Conservation (phyloP, 192 early-diverging fungal genomes). For the Dispira simplex region DNA sequence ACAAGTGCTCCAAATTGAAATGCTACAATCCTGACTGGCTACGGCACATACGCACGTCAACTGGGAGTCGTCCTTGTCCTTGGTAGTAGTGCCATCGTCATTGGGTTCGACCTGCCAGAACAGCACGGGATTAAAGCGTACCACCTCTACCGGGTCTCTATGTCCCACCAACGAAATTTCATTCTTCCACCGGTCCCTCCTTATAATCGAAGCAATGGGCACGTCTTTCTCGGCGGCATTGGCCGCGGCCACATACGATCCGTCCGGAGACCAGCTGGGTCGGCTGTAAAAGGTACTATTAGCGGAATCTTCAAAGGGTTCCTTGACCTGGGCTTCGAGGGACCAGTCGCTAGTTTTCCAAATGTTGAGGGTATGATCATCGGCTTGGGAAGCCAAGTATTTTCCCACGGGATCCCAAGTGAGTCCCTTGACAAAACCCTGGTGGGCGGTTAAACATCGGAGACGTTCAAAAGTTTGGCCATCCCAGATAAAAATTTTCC, state of each 20-base stretch:
- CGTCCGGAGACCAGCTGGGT: constrained; percentile 94
- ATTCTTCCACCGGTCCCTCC: constrained; percentile 56
- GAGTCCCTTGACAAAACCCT: constrained; percentile 90
- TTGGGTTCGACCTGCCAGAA: constrained; percentile 32
- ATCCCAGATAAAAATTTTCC: constrained; percentile 73
- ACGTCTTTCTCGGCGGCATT: constrained; percentile 72
- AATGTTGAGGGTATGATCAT: constrained; percentile 76
- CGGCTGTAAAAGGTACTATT: constrained; percentile 82
- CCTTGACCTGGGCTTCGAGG: constrained; percentile 49
- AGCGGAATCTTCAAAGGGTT: constrained; percentile 60
- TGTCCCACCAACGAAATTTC: constrained; percentile 84
- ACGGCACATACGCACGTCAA: constrained; percentile 56
- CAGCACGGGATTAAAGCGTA: constrained; percentile 74
- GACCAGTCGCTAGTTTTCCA: constrained; percentile 84
- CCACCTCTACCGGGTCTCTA: constrained; percentile 69
- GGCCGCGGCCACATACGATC: constrained; percentile 76
- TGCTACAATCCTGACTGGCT: constrained; percentile 76
- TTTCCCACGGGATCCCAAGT: constrained; percentile 93
- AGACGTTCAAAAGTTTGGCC: constrained; percentile 58
- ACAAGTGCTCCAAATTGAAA: constrained; percentile 80
- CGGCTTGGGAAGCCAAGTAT: constrained; percentile 84
- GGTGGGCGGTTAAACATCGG: constrained; percentile 46
- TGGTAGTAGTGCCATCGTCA: constrained; percentile 11
- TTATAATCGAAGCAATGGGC: constrained; percentile 67
- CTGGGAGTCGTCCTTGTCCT: constrained; percentile 13